These are phyloP conservation scores for Zoysia matrella DNA, from an alignment of 202 grass and related monocot genomes.

Conservation along the genomic window DNA sequence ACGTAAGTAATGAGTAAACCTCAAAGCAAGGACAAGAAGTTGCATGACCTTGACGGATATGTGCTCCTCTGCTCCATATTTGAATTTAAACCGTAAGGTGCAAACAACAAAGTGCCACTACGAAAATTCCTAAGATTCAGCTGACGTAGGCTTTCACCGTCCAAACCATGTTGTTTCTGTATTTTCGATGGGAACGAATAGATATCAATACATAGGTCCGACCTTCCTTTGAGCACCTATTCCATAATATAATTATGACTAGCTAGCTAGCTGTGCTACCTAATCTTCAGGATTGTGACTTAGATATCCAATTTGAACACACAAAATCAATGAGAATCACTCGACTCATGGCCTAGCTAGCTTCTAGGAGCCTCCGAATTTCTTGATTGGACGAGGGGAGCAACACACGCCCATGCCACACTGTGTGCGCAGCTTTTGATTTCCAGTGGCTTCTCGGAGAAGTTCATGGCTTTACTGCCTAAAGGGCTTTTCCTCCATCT, in stretches of 20 bases:
- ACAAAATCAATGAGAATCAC: neutral
- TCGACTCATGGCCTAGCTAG: slow-evolving; percentile 15
- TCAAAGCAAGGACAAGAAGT: no score
- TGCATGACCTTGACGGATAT: no score
- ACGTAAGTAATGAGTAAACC: no score
- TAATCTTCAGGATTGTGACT: slow-evolving; percentile 37
- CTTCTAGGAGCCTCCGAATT: slow-evolving; percentile 1
- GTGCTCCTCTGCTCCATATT: no score
- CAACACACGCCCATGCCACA: slow-evolving; percentile 18
- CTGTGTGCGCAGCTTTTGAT: slow-evolving; percentile 2
- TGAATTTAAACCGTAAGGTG: no score
- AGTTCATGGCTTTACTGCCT: slow-evolving; percentile 32
- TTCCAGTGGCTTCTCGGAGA: slow-evolving; percentile 38
- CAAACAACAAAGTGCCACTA: no score
- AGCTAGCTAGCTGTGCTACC: neutral
- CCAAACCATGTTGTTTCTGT: no score
- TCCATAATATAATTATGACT: neutral
- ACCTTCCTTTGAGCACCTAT: neutral
- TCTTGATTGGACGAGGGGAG: slow-evolving; percentile 3
- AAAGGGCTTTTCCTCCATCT: slow-evolving; percentile 20
- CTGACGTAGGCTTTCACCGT: no score
- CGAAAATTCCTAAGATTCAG: no score
- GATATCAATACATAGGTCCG: no score
- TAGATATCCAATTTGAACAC: neutral
- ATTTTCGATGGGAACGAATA: no score